phyloP scores from a whole-genome alignment of 2,329 filamentous ascomycete genomes.

The Nemania sp. region DNA sequence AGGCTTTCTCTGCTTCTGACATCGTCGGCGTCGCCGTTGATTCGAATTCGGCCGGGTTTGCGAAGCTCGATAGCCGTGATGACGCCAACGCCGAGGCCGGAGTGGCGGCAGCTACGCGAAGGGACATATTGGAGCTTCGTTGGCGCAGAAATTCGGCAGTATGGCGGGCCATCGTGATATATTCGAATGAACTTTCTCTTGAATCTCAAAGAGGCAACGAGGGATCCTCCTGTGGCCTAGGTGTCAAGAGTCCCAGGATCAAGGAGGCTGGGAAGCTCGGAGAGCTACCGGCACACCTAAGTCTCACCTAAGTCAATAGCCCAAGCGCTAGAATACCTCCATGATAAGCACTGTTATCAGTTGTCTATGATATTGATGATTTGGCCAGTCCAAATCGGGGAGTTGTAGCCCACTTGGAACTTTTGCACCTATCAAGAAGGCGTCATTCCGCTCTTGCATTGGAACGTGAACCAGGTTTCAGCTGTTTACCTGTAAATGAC shows the following conservation, averaged over 20 bases:
- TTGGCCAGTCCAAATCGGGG: neutral
- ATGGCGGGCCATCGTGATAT: conserved; percentile 48
- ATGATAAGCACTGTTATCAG: too few species aligned
- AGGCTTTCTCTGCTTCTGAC: conserved; percentile 34
- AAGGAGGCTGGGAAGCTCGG: neutral
- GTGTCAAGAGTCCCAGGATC: neutral
- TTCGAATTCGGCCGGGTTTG: conserved; percentile 35
- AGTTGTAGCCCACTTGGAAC: too few species aligned
- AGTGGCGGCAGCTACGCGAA: conserved; percentile 45
- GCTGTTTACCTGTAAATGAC: too few species aligned
- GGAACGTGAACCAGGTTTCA: too few species aligned
- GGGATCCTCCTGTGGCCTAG: neutral
- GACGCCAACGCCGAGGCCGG: conserved; percentile 20
- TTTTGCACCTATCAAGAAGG: too few species aligned
- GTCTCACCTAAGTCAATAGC: too few species aligned
- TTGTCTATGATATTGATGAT: neutral
- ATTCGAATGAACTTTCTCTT: neutral
- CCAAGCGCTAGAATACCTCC: too few species aligned
- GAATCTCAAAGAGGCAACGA: neutral
- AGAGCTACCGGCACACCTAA: too few species aligned
- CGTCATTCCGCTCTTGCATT: too few species aligned
- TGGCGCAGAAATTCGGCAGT: conserved; percentile 49
- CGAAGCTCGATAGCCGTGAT: conserved; percentile 36
- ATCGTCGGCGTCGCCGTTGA: conserved; percentile 26
- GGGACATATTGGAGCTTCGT: conserved; percentile 49